Base-by-base conservation (phyloP, 2,329 filamentous ascomycete species). In the Macroventuria anomochaeta region DNA sequence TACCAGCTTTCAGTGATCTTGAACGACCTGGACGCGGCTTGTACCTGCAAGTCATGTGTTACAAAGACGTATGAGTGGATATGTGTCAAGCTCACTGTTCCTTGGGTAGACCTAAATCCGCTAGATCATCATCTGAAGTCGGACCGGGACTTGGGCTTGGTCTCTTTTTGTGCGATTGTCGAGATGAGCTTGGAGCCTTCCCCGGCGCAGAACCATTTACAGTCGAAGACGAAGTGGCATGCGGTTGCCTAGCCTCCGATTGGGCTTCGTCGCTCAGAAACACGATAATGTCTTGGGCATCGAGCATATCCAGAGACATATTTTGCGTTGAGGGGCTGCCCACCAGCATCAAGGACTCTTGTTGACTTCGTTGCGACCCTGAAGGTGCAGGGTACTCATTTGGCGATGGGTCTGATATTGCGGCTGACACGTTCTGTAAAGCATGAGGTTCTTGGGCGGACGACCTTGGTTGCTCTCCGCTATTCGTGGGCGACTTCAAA, bases 11-110 rank as follows among this genome's bases (percentile, higher is more conserved):
- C 7, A 62, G 51, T n/a, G 73, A 75, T 31, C 73, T 64, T 20
- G 73, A 74, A 11, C 72, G 71, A 48, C 67, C 74, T 10, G 72
- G 72, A 8, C 70, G 68, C 26, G 73, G 71, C 29, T 71, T 70
- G 44, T 75, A 56, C 18, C 53, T 56, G n/a, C 11, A 13, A 20
- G n/a, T 3, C 3, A 8, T n/a, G 13, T n/a, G 26, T 41, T 17
- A 54, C 7, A 1, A 20, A 31, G 11, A 17, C 10, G 3, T 21
- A 7, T 1, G 15, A 3, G 2, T 7, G 13, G 2, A 17, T 4
- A 13, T 3, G 7, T 7, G 4, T 7, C 7, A 21, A n/a, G 11
- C 53, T 40, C 20, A 75, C 44, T 67, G 59, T 53, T 75, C 71
- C 57, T 61, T 59, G n/a, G 63, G 67, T 7, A 72, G 36, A 7